A percentile compares a stretch with the other conserved stretches of the same genome.
phyloP scores from a whole-genome alignment of 2,329 filamentous ascomycete species.

The Colletotrichum graminicola region DNA sequence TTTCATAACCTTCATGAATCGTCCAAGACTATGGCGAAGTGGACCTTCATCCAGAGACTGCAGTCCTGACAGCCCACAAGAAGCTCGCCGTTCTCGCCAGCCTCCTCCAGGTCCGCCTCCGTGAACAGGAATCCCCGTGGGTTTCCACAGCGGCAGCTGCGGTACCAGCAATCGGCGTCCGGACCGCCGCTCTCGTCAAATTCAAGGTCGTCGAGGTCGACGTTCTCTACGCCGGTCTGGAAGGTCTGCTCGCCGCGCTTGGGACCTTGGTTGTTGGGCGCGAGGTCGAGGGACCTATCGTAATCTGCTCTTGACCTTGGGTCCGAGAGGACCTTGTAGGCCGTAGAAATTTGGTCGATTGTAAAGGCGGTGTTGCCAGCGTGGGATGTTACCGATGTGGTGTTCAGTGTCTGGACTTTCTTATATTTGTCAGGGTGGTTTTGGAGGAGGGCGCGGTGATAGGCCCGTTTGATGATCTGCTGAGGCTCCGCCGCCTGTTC shows the following conservation, averaged over 20 bases:
- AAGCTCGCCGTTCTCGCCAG: slow-evolving; percentile 68
- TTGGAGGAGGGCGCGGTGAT: slow-evolving; percentile 72
- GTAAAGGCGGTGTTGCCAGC: slow-evolving; percentile 54
- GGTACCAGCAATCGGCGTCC: slow-evolving; percentile 62
- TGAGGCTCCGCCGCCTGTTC: slow-evolving; percentile 52
- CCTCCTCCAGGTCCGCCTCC: slow-evolving; percentile 71
- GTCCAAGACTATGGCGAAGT: slow-evolving; percentile 69
- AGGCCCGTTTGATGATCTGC: slow-evolving; percentile 70
- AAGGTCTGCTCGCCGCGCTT: slow-evolving; percentile 51
- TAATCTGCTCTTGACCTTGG: slow-evolving; percentile 64
- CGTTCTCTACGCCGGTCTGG: slow-evolving; percentile 71
- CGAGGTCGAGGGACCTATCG: slow-evolving; percentile 61
- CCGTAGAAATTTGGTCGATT: slow-evolving; percentile 73
- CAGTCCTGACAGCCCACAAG: slow-evolving; percentile 76
- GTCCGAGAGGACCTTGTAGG: slow-evolving; percentile 68
- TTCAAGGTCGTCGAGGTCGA: slow-evolving; percentile 74
- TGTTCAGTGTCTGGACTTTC: slow-evolving; percentile 22
- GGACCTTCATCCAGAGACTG: slow-evolving; percentile 74
- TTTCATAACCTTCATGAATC: slow-evolving; percentile 8
- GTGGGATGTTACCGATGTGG: slow-evolving; percentile 31
- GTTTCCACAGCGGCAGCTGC: slow-evolving; percentile 74
- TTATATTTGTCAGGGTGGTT: slow-evolving; percentile 74
- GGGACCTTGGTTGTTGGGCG: slow-evolving; percentile 45
- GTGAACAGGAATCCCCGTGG: slow-evolving; percentile 68
- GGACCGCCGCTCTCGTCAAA: slow-evolving; percentile 59